Percentiles rank a stretch among this genome's conserved stretches.
These are phyloP conservation scores for Mortierella alpina DNA, from an alignment of 192 early-diverging fungal genomes.

Conservation along the genomic window DNA sequence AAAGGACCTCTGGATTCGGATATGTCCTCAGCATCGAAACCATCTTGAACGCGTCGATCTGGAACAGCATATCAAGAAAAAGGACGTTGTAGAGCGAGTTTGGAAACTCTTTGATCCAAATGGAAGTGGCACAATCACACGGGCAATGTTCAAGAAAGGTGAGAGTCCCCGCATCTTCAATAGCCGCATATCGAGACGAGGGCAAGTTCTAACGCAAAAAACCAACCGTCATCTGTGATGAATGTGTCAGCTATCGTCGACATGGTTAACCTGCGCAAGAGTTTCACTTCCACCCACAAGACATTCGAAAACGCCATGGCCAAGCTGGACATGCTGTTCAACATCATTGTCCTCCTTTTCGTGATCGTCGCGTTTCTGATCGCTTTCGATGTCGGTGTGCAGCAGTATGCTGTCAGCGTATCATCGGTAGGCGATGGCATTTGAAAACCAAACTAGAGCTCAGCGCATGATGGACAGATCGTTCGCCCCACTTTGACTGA, in stretches of 20 bases:
- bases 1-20: slow-evolving; percentile 30
- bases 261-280: slow-evolving; percentile 43
- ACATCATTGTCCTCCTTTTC: slow-evolving; percentile 21
- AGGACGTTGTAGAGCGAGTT: slow-evolving; percentile 38
- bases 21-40: slow-evolving; percentile 40
- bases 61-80: slow-evolving; percentile 26
- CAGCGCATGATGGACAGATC: neutral
- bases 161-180: neutral
- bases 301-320: slow-evolving; percentile 51
- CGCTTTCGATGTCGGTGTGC: slow-evolving; percentile 35
- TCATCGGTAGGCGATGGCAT: slow-evolving; percentile 25
- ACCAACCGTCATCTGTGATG: no score
- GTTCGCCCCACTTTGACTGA: neutral
- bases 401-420: slow-evolving; percentile 43
- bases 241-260: slow-evolving; percentile 33
- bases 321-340: slow-evolving; percentile 43
- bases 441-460: neutral
- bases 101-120: slow-evolving; percentile 39
- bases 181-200: neutral
- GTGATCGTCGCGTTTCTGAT: slow-evolving; percentile 37
- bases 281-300: slow-evolving; percentile 44
- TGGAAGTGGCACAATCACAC: slow-evolving; percentile 26
- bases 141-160: slow-evolving; percentile 46
- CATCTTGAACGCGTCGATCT: slow-evolving; percentile 27
- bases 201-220: neutral